Conservation (phyloP, 805 yeast genomes). For the Wickerhamomyces bovis region DNA sequence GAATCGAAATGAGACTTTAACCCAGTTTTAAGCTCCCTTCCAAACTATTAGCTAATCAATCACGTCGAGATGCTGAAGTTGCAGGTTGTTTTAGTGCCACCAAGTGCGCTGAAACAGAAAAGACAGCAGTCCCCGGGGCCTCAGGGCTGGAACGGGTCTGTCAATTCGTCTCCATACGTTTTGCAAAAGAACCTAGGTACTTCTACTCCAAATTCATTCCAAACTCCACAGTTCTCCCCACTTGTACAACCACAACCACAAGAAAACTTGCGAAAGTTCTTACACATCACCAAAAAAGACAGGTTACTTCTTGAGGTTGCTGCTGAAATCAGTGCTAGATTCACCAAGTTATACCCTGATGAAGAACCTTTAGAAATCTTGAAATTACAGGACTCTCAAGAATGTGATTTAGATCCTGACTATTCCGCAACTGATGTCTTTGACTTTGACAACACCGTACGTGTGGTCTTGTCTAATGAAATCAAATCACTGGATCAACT, state of each 20-base stretch:
- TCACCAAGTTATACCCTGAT: slow-evolving; percentile 58
- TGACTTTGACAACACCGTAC: slow-evolving; percentile 39
- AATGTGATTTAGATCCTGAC: slow-evolving; percentile 79
- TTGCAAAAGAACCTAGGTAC: slow-evolving; percentile 5
- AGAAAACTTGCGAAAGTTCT: slow-evolving; percentile 42
- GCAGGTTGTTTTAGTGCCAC: slow-evolving; percentile 40
- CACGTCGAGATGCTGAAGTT: slow-evolving; percentile 32
- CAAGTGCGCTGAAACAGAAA: slow-evolving; percentile 24
- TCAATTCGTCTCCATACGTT: slow-evolving; percentile 8
- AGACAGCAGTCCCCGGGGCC: background rate
- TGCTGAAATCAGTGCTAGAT: slow-evolving; percentile 48
- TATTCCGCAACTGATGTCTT: slow-evolving; percentile 61
- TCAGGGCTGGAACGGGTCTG: background rate
- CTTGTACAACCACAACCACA: slow-evolving; percentile 19
- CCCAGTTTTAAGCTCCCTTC: too few relatives aligned
- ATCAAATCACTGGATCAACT: slow-evolving; percentile 23
- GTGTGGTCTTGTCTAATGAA: slow-evolving; percentile 39
- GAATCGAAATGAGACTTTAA: too few relatives aligned
- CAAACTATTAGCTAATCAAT: background rate
- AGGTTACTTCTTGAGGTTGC: slow-evolving; percentile 44
- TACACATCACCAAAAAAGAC: slow-evolving; percentile 52
- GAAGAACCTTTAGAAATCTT: slow-evolving; percentile 48
- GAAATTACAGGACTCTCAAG: slow-evolving; percentile 59
- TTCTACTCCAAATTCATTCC: slow-evolving; percentile 8
- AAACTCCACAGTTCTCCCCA: slow-evolving; percentile 1